Base-by-base conservation (phyloP, 768 basidiomycete genomes). In the Suillus weaverae region DNA sequence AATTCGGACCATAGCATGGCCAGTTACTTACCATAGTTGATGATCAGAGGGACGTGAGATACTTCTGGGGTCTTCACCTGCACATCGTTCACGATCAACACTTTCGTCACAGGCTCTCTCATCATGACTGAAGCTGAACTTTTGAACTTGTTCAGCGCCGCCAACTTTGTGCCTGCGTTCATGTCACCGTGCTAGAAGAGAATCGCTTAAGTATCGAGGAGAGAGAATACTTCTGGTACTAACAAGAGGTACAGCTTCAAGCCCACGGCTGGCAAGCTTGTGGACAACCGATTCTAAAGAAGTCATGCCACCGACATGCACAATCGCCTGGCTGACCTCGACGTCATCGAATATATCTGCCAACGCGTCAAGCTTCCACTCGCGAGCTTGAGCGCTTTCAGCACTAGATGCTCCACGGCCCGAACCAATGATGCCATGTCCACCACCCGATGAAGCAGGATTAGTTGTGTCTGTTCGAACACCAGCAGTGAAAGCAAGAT, bases 281-380 rank as follows among this genome's bases (percentile, higher is more conserved):
- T 95, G 95, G 48, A 95, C 86, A 55, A 98, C 94, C 8, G 92
- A 83, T 71, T 96, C 95, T 67, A 98, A 79, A 16, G 92, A 86
- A 11, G 86, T 90, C 85, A 95, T 87, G 4, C 94, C 92, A 7
- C 94, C 93, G 56, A 95, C 94, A 70, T 95, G 91, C 38, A 95
- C 91, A 65, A 95, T 87, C 1, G 90, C 91, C 68, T 94, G 92
- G 18, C 79, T 74, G 6, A 92, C 84, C 53, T 94, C 91, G 14
- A 94, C 83, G 70, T 97, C 95, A 44, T 95, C 94, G 70, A 95
- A 90, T 51, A 97, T 80, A 74, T 97, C 95, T 14, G 91, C 87
- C 33, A 97, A 82, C 4, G 95, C 95, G 70, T 97, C 95, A 59
- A 97, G 80, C 76, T 97, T 97, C 95, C 95, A 97, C 75, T 96